phyloP scores from a whole-genome alignment of 768 basidiomycete species.

The Podaxis sp. region DNA sequence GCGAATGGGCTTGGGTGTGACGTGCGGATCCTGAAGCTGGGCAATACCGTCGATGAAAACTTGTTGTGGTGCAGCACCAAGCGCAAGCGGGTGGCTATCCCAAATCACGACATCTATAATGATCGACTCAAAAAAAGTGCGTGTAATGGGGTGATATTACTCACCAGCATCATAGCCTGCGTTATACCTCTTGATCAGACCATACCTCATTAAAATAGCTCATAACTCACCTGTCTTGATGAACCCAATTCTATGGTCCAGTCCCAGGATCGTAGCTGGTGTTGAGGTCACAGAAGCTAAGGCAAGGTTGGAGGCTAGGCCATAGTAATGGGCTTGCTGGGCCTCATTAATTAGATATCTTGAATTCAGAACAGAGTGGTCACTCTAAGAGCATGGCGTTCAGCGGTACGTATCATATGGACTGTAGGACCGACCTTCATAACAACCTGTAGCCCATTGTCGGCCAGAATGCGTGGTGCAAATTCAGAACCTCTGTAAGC shows the following conservation, averaged over 20 bases:
- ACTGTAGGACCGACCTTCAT: constrained; percentile 54
- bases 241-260: constrained; percentile 75
- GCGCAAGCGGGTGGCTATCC: constrained; percentile 74
- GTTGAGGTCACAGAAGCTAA: constrained; percentile 69
- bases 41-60: constrained; percentile 85
- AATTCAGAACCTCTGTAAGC: constrained; percentile 79
- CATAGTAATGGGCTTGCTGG: constrained; percentile 74
- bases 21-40: constrained; percentile 50
- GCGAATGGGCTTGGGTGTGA: constrained; percentile 47
- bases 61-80: constrained; percentile 79
- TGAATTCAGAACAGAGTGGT: constrained; percentile 61
- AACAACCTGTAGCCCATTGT: constrained; percentile 65
- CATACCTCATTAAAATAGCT: not conserved
- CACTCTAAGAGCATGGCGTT: constrained; percentile 40
- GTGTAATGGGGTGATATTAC: not conserved
- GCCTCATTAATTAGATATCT: constrained; percentile 76
- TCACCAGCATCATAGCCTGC: constrained; percentile 68
- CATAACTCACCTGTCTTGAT: constrained; percentile 46
- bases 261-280: constrained; percentile 67
- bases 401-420: not conserved
- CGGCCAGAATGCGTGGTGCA: constrained; percentile 67
- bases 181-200: not conserved
- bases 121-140: not conserved
- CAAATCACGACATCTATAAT: constrained; percentile 62
- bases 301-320: constrained; percentile 62